Evolutionary conservation across 73 alveolate species (phyloP).

Genomic region (Urostyla sp.): DNA sequence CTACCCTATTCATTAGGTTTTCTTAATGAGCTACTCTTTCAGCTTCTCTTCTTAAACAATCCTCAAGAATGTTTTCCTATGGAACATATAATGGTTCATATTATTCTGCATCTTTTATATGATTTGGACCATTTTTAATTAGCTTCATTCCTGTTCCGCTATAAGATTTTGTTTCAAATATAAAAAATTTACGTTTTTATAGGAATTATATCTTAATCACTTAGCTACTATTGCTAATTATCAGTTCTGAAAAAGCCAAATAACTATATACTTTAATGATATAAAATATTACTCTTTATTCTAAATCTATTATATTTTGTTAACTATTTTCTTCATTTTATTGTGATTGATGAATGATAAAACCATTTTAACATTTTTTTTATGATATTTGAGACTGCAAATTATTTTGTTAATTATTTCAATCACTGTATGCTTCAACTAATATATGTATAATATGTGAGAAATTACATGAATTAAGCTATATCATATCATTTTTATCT

Average conservation of each 20-base stretch:
- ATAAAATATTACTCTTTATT: too few relatives aligned
- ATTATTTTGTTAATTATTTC: too few relatives aligned
- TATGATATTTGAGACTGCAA: too few relatives aligned
- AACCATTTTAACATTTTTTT: constrained; percentile 13
- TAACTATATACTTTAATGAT: too few relatives aligned
- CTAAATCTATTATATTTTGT: constrained; percentile 13
- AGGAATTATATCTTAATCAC: constrained; percentile 61
- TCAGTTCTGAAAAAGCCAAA: constrained; percentile 31
- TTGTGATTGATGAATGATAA: neutral
- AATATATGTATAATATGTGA: neutral
- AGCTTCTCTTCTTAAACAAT: constrained; percentile 74
- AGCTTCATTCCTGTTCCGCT: constrained; percentile 63
- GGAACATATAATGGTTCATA: constrained; percentile 69
- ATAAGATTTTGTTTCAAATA: neutral
- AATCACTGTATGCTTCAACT: too few relatives aligned
- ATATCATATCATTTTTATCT: neutral
- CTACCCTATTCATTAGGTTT: constrained; percentile 74
- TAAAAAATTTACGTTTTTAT: constrained; percentile 50
- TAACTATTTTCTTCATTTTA: neutral
- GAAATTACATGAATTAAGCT: neutral
- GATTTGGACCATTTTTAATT: constrained; percentile 75
- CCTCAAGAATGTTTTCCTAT: constrained; percentile 78
- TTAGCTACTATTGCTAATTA: neutral
- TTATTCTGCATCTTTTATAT: constrained; percentile 63
- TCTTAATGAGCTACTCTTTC: constrained; percentile 80